Percentiles rank a stretch among this genome's conserved stretches.
These are phyloP conservation scores for Bruguiera gymnorhiza DNA, from an alignment of 345 rosid genomes.

Conservation along the genomic window DNA sequence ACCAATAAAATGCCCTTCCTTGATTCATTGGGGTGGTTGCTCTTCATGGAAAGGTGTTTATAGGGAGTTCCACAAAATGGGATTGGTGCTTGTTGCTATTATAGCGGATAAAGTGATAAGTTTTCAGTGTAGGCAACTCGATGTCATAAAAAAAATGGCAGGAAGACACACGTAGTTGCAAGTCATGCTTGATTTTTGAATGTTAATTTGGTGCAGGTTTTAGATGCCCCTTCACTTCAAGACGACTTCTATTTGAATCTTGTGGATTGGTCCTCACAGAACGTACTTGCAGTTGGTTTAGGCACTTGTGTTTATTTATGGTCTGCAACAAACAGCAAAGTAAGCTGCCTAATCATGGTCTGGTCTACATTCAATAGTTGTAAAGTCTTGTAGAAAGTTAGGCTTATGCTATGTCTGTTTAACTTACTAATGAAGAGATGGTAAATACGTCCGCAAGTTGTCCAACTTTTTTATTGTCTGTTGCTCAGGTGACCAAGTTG, in stretches of 20 bases:
- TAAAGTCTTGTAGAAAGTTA: background rate
- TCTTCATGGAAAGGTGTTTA: too few relatives aligned
- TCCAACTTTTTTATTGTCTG: background rate
- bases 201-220: slow-evolving; percentile 51
- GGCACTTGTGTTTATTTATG: slow-evolving; percentile 96
- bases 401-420: background rate
- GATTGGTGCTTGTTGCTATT: too few relatives aligned
- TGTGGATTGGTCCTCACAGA: slow-evolving; percentile 98
- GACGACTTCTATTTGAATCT: slow-evolving; percentile 96
- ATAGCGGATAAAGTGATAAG: too few relatives aligned
- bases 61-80: too few relatives aligned
- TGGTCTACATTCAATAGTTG: background rate
- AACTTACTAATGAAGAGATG: background rate
- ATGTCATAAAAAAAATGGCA: too few relatives aligned
- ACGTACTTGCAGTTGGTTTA: slow-evolving; percentile 90
- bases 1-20: too few relatives aligned
- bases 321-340: slow-evolving; percentile 96
- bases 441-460: background rate
- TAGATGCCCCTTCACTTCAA: slow-evolving; percentile 97
- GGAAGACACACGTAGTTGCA: too few relatives aligned
- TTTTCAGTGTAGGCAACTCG: too few relatives aligned
- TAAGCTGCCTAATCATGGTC: slow-evolving; percentile 26
- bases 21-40: too few relatives aligned
- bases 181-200: background rate
- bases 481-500: slow-evolving; percentile 60